Percentiles rank a stretch among this genome's conserved stretches.
phyloP scores from a whole-genome alignment of 2,329 filamentous ascomycete species.

The Cercospora berteroae region DNA sequence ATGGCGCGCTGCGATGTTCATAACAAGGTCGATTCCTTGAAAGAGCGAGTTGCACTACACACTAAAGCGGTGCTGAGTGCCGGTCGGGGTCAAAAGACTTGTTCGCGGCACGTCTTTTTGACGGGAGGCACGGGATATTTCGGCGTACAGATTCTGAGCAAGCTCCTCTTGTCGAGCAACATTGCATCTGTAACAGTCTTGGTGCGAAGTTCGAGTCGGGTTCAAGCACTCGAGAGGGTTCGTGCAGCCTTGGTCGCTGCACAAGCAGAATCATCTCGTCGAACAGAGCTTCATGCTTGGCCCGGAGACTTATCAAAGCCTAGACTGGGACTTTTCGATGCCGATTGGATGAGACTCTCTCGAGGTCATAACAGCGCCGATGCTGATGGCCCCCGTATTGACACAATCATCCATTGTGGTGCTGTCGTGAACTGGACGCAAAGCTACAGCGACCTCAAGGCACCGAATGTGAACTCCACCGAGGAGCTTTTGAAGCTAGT shows the following conservation, averaged over 20 bases:
- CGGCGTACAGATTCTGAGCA: background rate
- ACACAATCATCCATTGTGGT: constrained; percentile 11
- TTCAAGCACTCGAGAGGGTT: background rate
- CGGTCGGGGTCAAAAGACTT: background rate
- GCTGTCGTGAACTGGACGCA: constrained; percentile 12
- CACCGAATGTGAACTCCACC: background rate
- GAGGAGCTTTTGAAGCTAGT: background rate
- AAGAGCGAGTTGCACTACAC: background rate
- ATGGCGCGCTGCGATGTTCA: background rate
- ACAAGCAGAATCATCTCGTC: background rate
- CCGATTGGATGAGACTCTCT: background rate
- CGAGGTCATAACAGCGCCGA: background rate
- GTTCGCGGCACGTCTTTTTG: background rate
- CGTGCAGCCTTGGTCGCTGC: background rate
- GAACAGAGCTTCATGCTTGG: background rate
- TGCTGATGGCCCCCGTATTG: background rate
- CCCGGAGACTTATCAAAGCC: background rate
- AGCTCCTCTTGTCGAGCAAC: background rate
- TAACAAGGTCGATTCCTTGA: background rate
- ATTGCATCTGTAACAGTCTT: background rate
- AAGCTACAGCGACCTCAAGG: constrained; percentile 2
- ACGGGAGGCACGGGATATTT: background rate
- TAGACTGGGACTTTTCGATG: background rate
- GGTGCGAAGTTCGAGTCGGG: background rate
- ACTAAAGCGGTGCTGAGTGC: background rate